Base-by-base conservation (phyloP, 2,329 filamentous ascomycete genomes). In the Neopestalotiopsis clavispora region DNA sequence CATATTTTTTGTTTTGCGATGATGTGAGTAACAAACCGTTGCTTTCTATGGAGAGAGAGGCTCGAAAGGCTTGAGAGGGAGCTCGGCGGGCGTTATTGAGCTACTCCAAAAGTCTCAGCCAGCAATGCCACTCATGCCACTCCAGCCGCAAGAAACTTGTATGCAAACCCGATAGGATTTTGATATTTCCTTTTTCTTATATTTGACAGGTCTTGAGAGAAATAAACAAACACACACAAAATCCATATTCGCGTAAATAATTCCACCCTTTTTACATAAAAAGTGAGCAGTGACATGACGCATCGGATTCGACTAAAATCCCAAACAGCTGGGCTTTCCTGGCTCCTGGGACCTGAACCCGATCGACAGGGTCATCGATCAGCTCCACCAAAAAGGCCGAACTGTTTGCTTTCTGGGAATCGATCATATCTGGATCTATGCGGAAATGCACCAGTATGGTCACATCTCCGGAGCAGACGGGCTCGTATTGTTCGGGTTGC, bases 31-130 rank as follows among this genome's bases (percentile, higher is more conserved):
- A 10, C 45, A 52, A 52, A 17, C 45, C 45, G 45, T 52, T 52
- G 17, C 17, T 20, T 52, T 23, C n/a, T n/a, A 52, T 52, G 17
- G 17, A 14, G 9, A 9, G 6, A 17, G 9, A n/a, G 45, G 34
- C 34, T 38, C 6, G 34, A 9, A 20, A 17, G 45, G n/a, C 23
- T 28, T 28, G 23, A 28, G 23, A 28, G 23, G 23, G 23, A 28
- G 23, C 23, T 28, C 23, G 23, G 45, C n/a, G n/a, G 10, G 45
- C 45, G 45, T 52, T 52, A 52, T 52, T 52, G 45, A 52, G 34
- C 45, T 52, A 23, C 45, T 52, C 45, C 45, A 52, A 52, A 52
- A 52, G 45, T 52, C 45, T 52, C 45, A 52, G 45, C 45, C 45
- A 17, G 45, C 34, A 52, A 52, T 52, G 45, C 45, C 45, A n/a